phyloP scores from a whole-genome alignment of 163 green algal genomes.

The Chloromonas sp. region DNA sequence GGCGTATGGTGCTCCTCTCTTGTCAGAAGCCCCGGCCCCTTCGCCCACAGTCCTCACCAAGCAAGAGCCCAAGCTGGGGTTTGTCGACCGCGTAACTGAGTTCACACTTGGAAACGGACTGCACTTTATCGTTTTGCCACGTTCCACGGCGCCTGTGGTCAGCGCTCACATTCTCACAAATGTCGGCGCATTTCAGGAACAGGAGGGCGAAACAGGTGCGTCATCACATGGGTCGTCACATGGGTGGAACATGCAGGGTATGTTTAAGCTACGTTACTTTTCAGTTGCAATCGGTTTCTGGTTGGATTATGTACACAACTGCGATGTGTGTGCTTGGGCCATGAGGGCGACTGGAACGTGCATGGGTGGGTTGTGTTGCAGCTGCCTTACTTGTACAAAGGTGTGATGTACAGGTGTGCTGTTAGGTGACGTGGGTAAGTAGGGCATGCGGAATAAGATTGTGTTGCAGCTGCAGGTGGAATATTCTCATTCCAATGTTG shows the following conservation, averaged over 20 bases:
- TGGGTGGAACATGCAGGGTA: not conserved
- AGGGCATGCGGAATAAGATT: no score
- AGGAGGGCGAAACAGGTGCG: conserved; percentile 62
- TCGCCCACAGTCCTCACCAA: not conserved
- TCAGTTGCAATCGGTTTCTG: not conserved
- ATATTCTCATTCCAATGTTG: no score
- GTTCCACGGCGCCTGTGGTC: not conserved
- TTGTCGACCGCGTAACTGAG: not conserved
- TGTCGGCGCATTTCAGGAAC: conserved; percentile 76
- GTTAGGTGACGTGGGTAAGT: not conserved
- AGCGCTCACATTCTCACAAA: conserved; percentile 32
- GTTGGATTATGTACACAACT: no score
- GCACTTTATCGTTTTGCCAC: not conserved
- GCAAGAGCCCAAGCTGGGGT: not conserved
- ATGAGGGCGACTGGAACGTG: no score
- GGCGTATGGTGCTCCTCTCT: not conserved
- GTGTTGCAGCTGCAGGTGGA: no score
- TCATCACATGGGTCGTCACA: not conserved
- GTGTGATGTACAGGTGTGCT: not conserved
- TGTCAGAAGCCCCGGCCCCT: not conserved
- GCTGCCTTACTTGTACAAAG: not conserved
- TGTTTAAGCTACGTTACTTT: not conserved
- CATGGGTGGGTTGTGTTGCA: not conserved
- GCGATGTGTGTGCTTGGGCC: no score
- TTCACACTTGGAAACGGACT: not conserved